Base-by-base conservation (phyloP, 495 filamentous ascomycete species). In the Penicillium soppii region DNA sequence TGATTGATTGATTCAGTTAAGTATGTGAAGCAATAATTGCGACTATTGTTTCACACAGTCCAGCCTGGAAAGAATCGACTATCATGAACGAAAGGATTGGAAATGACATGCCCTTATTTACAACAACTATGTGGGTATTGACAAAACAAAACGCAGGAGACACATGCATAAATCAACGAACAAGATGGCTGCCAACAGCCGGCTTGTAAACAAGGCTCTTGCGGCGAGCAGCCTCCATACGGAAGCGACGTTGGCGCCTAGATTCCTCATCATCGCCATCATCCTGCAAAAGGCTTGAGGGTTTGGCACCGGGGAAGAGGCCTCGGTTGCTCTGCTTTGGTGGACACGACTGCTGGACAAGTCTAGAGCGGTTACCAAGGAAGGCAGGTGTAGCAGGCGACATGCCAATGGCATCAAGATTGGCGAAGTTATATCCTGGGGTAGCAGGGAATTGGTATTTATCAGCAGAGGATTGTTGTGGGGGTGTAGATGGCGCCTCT, bases 131-230 rank as follows among this genome's bases (percentile, higher is more conserved):
- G 35, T 33, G 50, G 15, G 20, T 32, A 56, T 46, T 27, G 53
- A 57, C 26, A 51, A 27, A 44, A 46, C 27, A 36, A 44, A 51
- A 38, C 22, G 8, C 15, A 43, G 21, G 42, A 38, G 12, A 29
- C 43, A 47, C 8, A 33, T 38, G 13, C 41, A 41, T 23, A 20
- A 40, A 40, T 63, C 42, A 64, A 32, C 39, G 46, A 19, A 26
- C 57, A 40, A 96, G 71, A 2, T 88, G 90, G 66, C 91, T 96
- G 9, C 81, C 84, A 40, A 92, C 70, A 62, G 85, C 83, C 5
- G 89, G 90, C 36, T 88, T 86, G 70, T 84, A 92, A 56, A 91
- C 88, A 69, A 90, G 64, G 61, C 87, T 95, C 80, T 91, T 91
- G 35, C 91, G 76, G 42, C 89, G 72, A 0, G 88, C 89, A 30